Percentiles rank a stretch among this genome's conserved stretches.
These are phyloP conservation scores for Spiraea crenata DNA, from an alignment of 331 rosid genomes.

Conservation along the genomic window DNA sequence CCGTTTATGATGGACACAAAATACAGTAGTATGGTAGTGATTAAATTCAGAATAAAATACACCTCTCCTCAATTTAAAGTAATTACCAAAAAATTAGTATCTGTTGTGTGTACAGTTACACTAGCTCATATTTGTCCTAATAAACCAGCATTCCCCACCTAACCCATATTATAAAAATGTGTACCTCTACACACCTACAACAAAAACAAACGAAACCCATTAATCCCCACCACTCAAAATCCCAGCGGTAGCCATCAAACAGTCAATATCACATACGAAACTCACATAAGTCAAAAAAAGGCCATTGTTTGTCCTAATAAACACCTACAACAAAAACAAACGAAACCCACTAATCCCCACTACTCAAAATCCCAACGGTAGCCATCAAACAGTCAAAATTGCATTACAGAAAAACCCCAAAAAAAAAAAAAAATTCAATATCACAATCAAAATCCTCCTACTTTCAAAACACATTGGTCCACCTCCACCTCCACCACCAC, in stretches of 20 bases:
- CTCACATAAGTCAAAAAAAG: neutral
- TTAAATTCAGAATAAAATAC: neutral
- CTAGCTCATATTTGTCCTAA: neutral
- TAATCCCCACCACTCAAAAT: neutral
- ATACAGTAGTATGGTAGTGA: too few species aligned
- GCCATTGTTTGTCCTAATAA: constrained; percentile 3
- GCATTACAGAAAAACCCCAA: neutral
- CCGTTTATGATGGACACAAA: neutral
- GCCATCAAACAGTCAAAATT: constrained; percentile 1
- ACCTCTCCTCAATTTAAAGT: neutral
- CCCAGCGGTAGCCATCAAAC: neutral
- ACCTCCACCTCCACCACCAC: neutral
- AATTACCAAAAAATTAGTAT: too few species aligned
- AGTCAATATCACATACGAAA: neutral
- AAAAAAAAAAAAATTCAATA: too few species aligned
- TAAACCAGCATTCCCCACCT: constrained; percentile 4
- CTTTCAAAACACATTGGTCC: constrained; percentile 10
- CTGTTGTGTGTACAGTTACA: too few species aligned
- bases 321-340: neutral
- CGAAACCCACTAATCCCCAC: neutral
- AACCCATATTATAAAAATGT: too few species aligned
- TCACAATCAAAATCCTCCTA: constrained; percentile 16
- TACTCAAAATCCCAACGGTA: neutral
- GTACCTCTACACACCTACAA: neutral
- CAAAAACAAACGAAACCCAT: neutral